These are phyloP conservation scores for Hypoxylon sp. DNA, from an alignment of 2,329 filamentous ascomycete species.

Conservation along the genomic window DNA sequence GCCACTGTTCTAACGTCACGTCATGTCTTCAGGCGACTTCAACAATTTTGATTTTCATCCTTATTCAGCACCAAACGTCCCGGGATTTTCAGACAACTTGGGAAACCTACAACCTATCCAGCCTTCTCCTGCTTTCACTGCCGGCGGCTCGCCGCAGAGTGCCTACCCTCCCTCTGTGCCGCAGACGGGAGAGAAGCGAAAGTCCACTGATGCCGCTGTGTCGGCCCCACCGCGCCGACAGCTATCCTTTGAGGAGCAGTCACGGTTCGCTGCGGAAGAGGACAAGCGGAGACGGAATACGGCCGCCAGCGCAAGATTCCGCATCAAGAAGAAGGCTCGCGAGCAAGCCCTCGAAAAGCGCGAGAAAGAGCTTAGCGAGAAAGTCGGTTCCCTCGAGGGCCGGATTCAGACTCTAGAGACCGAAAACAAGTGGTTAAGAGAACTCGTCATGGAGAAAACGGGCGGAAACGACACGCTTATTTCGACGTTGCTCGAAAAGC, in stretches of 20 bases:
- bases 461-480: conserved; percentile 68
- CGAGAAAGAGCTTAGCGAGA: conserved; percentile 85
- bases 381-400: conserved; percentile 78
- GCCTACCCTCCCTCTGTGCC: conserved; percentile 49
- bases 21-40: conserved; percentile 68
- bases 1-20: conserved; percentile 57
- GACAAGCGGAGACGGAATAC: conserved; percentile 92
- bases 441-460: conserved; percentile 87
- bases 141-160: conserved; percentile 54
- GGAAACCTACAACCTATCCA: conserved; percentile 63
- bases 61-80: conserved; percentile 64
- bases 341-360: conserved; percentile 86
- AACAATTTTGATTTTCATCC: conserved; percentile 67
- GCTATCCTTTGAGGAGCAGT: conserved; percentile 75
- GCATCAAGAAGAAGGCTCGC: conserved; percentile 95
- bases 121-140: conserved; percentile 61
- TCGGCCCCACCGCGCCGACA: conserved; percentile 56
- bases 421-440: conserved; percentile 57
- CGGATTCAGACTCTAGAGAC: conserved; percentile 75
- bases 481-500: conserved; percentile 64
- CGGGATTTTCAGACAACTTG: conserved; percentile 58
- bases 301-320: conserved; percentile 87
- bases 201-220: conserved; percentile 57
- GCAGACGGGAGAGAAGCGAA: conserved; percentile 58
- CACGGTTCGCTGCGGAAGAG: conserved; percentile 82